Evolutionary conservation across 2,329 filamentous ascomycete species (phyloP).

Genomic region (Aspergillus piperis): DNA sequence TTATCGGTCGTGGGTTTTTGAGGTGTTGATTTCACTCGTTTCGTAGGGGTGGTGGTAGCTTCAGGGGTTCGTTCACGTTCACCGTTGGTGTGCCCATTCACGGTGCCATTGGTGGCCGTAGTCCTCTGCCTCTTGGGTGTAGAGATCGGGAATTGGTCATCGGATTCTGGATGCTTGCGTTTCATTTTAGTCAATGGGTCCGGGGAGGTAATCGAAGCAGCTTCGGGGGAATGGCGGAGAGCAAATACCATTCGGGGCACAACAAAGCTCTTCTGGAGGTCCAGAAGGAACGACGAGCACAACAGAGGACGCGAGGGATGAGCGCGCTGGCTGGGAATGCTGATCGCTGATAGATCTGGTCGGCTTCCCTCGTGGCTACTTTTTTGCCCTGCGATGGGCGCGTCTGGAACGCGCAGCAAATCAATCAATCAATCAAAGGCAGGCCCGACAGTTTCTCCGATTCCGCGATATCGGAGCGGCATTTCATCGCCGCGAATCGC

Average conservation of each 20-base stretch:
- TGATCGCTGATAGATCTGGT: constrained; percentile 8
- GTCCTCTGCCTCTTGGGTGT: constrained; percentile 44
- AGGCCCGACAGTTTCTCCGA: constrained; percentile 35
- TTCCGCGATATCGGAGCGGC: constrained; percentile 31
- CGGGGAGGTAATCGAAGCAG: neutral
- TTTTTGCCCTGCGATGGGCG: constrained; percentile 11
- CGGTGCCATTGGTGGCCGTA: constrained; percentile 26
- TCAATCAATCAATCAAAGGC: neutral
- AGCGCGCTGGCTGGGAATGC: constrained; percentile 16
- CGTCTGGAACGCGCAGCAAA: constrained; percentile 22
- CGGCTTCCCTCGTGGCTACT: constrained; percentile 10
- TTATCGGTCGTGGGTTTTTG: constrained; percentile 30
- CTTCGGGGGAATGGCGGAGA: constrained; percentile 15
- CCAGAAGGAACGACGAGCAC: constrained; percentile 2
- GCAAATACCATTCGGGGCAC: constrained; percentile 33
- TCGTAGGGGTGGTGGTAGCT: constrained; percentile 28
- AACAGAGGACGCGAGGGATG: constrained; percentile 28
- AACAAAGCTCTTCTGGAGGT: constrained; percentile 4
- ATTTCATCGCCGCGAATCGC: constrained; percentile 14
- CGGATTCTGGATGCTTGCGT: constrained; percentile 44
- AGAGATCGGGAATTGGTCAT: constrained; percentile 36
- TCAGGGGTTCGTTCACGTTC: constrained; percentile 23
- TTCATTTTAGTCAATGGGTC: constrained; percentile 38
- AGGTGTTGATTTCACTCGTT: constrained; percentile 33
- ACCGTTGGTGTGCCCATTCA: constrained; percentile 29